Evolutionary conservation across 306 rosid species (phyloP), one percentile per base, ranked within the genome.

Genomic region (Glycyrrhiza uralensis): DNA sequence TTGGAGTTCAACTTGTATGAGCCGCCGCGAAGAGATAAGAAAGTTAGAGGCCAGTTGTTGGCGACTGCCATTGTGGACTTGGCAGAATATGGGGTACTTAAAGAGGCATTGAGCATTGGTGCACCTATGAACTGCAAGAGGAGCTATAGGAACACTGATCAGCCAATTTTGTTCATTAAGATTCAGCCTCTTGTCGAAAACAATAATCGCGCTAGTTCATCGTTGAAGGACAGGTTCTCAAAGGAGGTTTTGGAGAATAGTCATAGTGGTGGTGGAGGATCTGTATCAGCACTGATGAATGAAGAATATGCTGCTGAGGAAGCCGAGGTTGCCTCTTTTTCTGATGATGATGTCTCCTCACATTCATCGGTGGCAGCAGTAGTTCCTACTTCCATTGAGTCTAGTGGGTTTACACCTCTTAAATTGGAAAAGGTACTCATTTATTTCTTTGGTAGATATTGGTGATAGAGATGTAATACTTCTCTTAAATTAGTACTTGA

Each of bases 321-420:
- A 83, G 87, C 91, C 46, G 96, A 91, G 80, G 29, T 60, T 82
- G 85, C 88, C 28, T 81, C 87, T 44, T 86, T 83, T 35, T 86
- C 91, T 5, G 99, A 94, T 60, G 99, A 91, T 29, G 99, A 91
- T 80, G 91, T 82, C 76, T 94, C 91, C 19, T 91, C 99, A 0
- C 88, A 82, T 80, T 91, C 98, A 42, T 94, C 98, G 55, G 57
- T 11, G 12, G 75, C 75, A 69, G 83, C 84, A 2, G 74, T 61
- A 2, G 74, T 61, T 71, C 46, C 88, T 69, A 47, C 77, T 45
- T 35, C 87, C 32, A 2, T 66, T 6, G 81, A 85, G 56, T 80
- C 90, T 26, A 81, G 61, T 32, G 78, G 78, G 11, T 66, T 76
- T 47, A 18, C 74, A 15, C 81, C 83, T 74, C 74, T 80, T 19